phyloP scores from a whole-genome alignment of 345 rosid genomes.

The Leavenworthia alabamica region DNA sequence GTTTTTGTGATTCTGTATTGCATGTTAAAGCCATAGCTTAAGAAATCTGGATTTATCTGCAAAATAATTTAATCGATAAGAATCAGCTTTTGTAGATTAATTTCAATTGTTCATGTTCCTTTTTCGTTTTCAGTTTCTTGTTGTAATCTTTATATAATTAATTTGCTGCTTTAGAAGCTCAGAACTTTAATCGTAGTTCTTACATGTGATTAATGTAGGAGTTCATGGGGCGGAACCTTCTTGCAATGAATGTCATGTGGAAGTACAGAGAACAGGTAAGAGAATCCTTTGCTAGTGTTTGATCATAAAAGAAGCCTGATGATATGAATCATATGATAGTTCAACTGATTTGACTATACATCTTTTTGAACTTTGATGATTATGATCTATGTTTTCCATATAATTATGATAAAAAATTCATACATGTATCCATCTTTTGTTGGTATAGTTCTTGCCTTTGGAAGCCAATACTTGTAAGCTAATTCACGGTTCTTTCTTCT shows the following conservation, averaged over 20 bases:
- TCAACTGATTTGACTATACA: background rate
- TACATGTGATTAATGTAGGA: conserved; percentile 51
- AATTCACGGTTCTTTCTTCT: conserved; percentile 6
- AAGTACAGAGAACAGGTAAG: conserved; percentile 90
- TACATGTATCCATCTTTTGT: background rate
- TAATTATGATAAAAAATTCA: background rate
- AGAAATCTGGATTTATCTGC: background rate
- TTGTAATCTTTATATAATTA: background rate
- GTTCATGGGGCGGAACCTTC: conserved; percentile 94
- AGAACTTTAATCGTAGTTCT: conserved; percentile 2
- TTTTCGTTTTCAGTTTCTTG: background rate
- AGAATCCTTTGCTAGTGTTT: background rate
- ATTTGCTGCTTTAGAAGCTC: background rate
- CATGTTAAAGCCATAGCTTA: conserved; percentile 3
- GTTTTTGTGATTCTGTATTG: background rate
- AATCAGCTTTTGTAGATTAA: background rate
- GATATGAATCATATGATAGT: background rate
- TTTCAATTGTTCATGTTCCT: background rate
- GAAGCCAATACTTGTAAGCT: conserved; percentile 13
- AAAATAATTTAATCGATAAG: background rate
- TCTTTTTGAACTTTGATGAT: background rate
- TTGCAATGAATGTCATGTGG: conserved; percentile 98
- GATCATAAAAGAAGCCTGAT: background rate
- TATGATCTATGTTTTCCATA: background rate
- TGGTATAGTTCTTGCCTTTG: background rate